Conservation (phyloP, 2,329 filamentous ascomycete species). For the Thermoascus crustaceus region DNA sequence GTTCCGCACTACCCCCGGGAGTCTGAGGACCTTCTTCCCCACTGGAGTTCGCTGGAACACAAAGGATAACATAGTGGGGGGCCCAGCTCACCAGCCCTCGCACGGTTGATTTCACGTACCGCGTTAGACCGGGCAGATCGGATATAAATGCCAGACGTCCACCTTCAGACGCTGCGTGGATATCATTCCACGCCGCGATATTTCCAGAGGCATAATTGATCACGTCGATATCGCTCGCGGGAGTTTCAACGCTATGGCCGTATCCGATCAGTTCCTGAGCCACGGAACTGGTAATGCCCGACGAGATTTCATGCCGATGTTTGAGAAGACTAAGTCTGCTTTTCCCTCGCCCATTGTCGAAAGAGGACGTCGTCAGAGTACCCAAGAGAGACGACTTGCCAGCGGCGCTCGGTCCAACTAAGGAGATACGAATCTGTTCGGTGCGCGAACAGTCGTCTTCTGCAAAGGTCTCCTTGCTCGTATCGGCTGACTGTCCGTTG, state of each 20-base stretch:
- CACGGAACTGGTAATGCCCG: slow-evolving; percentile 87
- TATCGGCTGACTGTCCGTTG: background rate
- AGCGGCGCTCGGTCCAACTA: slow-evolving; percentile 81
- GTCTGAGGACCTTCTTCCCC: slow-evolving; percentile 36
- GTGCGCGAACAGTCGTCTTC: slow-evolving; percentile 42
- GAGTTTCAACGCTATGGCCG: slow-evolving; percentile 24
- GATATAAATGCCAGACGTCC: slow-evolving; percentile 73
- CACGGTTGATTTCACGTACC: slow-evolving; percentile 81
- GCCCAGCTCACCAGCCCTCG: slow-evolving; percentile 91
- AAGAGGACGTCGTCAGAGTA: slow-evolving; percentile 73
- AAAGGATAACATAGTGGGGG: slow-evolving; percentile 86
- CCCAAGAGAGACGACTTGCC: slow-evolving; percentile 90
- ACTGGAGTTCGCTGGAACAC: slow-evolving; percentile 68
- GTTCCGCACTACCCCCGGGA: slow-evolving; percentile 16
- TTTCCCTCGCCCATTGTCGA: slow-evolving; percentile 88
- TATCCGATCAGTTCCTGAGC: slow-evolving; percentile 93
- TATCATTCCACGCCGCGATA: slow-evolving; percentile 88
- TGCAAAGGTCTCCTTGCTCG: slow-evolving; percentile 6
- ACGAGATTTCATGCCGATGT: slow-evolving; percentile 86
- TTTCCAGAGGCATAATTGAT: slow-evolving; percentile 81
- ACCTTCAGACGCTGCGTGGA: slow-evolving; percentile 71
- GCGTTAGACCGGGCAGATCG: slow-evolving; percentile 84
- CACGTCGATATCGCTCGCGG: slow-evolving; percentile 40
- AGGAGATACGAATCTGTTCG: slow-evolving; percentile 74
- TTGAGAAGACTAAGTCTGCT: slow-evolving; percentile 81